Evolutionary conservation across 306 rosid species (phyloP), one percentile per base, ranked within the genome.

Genomic region (Vigna unguiculata): DNA sequence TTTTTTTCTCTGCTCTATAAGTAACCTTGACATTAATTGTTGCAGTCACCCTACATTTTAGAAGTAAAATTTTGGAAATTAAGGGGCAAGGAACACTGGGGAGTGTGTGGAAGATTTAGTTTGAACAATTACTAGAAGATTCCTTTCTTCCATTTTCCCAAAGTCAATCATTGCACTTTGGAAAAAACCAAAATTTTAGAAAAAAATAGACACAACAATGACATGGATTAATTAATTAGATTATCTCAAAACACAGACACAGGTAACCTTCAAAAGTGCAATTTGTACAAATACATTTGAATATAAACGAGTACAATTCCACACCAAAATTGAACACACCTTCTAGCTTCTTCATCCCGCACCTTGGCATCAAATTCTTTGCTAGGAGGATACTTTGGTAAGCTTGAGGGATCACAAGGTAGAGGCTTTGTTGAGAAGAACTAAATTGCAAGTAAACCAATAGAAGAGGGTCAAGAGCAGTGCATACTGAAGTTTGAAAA

Each of bases 351-450:
- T 80, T 92, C 99, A 77, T 92, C 99, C 54, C 99, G 90, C 13
- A 91, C 86, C 87, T 96, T 96, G 25, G 97, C 96, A 82, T 95
- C 99, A 80, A 95, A 87, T 90, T 95, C 99, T 85, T 95, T 95
- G 90, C 99, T 95, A 8, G 99, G 99, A 85, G 99, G 97, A 83
- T 95, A 95, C 86, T 89, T 95, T 12, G 99, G 99, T 87, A 95
- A 82, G 83, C 90, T 95, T 46, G 91, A 89, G 28, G 99, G 96
- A 88, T 95, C 99, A 79, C 99, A 95, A 32, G 99, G 99, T 53
- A 92, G 85, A 74, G 99, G 99, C 75, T 92, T 95, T 28, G 85
- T 80, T 11, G 96, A 83, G 83, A 95, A 95, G 85, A 92, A 92
- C 99, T 95, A 47, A 73, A 79, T 74, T 20, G 12, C 55, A 80